Base-by-base conservation (phyloP, 2,329 filamentous ascomycete species). In the Penicillium sp. region DNA sequence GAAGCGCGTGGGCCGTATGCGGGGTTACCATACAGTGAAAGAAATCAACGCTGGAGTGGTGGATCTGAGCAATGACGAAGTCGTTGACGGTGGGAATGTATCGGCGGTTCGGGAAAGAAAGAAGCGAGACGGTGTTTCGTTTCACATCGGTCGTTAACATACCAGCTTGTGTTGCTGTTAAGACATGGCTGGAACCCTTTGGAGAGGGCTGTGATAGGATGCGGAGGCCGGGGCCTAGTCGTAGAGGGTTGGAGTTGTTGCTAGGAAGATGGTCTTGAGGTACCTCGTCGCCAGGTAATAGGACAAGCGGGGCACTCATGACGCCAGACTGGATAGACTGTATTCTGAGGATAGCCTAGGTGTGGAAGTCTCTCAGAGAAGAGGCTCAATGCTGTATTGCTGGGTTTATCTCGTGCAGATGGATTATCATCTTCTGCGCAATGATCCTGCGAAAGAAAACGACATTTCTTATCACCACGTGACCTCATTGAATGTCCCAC, bases 21-120 rank as follows among this genome's bases (percentile, higher is more conserved):
- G 82, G 81, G 28, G 90, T 88, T 50, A 97, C 81, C 63, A 82
- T 81, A 72, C 91, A 91, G 73, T 89, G 87, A 80, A 90, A 97
- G 70, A 84, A 83, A 65, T 97, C 94, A 55, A 82, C 80, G 48
- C 86, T 83, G 53, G 86, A 87, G 72, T 88, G 89, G 68, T 89
- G 85, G 64, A 97, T 82, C 61, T 90, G 91, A 56, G 90, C 92
- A 69, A 99, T 90, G 62, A 97, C 87, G 45, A 96, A 84, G 73
- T 99, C 94, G 69, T 88, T 88, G n/a, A 83, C 78, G 17, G 85
- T 82, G 12, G 94, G 91, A 35, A 85, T 80, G 70, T 97, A 99
- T 84, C 94, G 69, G 49, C 69, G 69, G 54, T 73, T 69, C 8
- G 73, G 63, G 51, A 75, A 70, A 26, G 72, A 64, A 36, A 72